A percentile compares a stretch with the other conserved stretches of the same genome.
These are phyloP conservation scores for Notholithocarpus densiflorus DNA, from an alignment of 306 rosid genomes.

Conservation along the genomic window DNA sequence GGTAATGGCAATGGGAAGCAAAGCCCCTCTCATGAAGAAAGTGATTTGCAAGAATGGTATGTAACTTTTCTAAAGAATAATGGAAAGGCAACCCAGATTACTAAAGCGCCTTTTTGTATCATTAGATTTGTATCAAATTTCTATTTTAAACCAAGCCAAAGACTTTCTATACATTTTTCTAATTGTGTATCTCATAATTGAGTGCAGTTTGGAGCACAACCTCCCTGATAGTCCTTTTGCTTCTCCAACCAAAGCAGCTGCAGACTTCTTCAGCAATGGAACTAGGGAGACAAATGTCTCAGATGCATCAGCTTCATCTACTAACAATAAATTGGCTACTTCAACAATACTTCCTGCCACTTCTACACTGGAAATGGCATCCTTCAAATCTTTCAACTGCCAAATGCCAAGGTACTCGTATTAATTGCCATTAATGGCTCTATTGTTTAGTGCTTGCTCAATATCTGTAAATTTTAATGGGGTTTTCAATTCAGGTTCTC, in stretches of 20 bases:
- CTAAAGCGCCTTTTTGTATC: slow-evolving; percentile 17
- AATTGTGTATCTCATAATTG: slow-evolving; percentile 17
- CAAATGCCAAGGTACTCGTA: slow-evolving; percentile 82
- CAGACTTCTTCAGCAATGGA: slow-evolving; percentile 43
- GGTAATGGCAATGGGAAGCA: slow-evolving; percentile 45
- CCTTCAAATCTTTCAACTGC: slow-evolving; percentile 82
- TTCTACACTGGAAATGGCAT: slow-evolving; percentile 66
- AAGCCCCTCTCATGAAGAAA: slow-evolving; percentile 45
- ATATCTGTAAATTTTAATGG: slow-evolving; percentile 2
- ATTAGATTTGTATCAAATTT: slow-evolving; percentile 6
- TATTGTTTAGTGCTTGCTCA: neutral
- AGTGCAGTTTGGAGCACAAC: slow-evolving; percentile 91
- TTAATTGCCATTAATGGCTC: neutral
- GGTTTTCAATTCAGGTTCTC: slow-evolving; percentile 54
- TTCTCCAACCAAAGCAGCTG: slow-evolving; percentile 77
- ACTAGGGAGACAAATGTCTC: slow-evolving; percentile 43
- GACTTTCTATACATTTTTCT: slow-evolving; percentile 28
- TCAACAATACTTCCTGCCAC: slow-evolving; percentile 46
- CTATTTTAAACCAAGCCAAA: slow-evolving; percentile 33
- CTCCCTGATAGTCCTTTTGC: slow-evolving; percentile 98
- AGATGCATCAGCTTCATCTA: slow-evolving; percentile 39
- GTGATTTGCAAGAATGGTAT: slow-evolving; percentile 72
- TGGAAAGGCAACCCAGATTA: slow-evolving; percentile 25
- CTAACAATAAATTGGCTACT: slow-evolving; percentile 47
- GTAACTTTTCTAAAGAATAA: slow-evolving; percentile 15